These are phyloP conservation scores for Trichoderma sp. DNA, from an alignment of 2,329 filamentous ascomycete species.

Conservation along the genomic window DNA sequence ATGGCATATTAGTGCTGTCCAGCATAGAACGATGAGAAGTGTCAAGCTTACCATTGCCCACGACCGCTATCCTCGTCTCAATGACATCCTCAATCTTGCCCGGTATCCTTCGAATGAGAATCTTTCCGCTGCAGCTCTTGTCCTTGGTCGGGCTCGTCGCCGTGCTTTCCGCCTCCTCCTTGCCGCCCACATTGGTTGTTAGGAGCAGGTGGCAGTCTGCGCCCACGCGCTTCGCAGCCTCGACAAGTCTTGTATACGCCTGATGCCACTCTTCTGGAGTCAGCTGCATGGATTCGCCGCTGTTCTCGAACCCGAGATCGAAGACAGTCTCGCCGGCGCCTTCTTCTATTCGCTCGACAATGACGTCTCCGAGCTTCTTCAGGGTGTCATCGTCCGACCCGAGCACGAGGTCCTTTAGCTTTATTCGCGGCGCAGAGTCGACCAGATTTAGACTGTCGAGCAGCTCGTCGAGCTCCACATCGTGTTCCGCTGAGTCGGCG, in stretches of 20 bases:
- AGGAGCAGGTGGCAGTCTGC: slow-evolving; percentile 81
- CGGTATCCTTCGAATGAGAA: slow-evolving; percentile 77
- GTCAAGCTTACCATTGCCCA: slow-evolving; percentile 73
- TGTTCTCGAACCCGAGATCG: slow-evolving; percentile 89
- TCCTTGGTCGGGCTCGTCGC: slow-evolving; percentile 61
- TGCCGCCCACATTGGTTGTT: slow-evolving; percentile 86
- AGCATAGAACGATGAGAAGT: neutral
- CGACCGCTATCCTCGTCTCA: slow-evolving; percentile 93
- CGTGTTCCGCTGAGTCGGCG: slow-evolving; percentile 48
- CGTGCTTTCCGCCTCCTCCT: slow-evolving; percentile 67
- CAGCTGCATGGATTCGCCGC: slow-evolving; percentile 80
- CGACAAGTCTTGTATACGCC: slow-evolving; percentile 66
- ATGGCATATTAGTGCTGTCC: neutral
- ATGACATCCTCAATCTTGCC: slow-evolving; percentile 81
- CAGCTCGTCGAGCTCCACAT: slow-evolving; percentile 89
- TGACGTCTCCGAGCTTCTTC: slow-evolving; percentile 62
- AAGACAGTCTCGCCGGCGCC: slow-evolving; percentile 89
- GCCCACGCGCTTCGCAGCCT: slow-evolving; percentile 63
- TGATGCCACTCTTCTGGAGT: slow-evolving; percentile 72
- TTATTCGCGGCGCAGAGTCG: slow-evolving; percentile 67
- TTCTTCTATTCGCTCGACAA: slow-evolving; percentile 73
- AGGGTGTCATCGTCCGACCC: slow-evolving; percentile 61
- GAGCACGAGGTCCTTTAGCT: slow-evolving; percentile 76
- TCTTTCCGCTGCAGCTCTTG: slow-evolving; percentile 77
- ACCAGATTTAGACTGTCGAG: slow-evolving; percentile 83